Evolutionary conservation across 495 filamentous ascomycete genomes (phyloP), one percentile per base, ranked within the genome.

Genomic region (Tuber microsphaerosporum): DNA sequence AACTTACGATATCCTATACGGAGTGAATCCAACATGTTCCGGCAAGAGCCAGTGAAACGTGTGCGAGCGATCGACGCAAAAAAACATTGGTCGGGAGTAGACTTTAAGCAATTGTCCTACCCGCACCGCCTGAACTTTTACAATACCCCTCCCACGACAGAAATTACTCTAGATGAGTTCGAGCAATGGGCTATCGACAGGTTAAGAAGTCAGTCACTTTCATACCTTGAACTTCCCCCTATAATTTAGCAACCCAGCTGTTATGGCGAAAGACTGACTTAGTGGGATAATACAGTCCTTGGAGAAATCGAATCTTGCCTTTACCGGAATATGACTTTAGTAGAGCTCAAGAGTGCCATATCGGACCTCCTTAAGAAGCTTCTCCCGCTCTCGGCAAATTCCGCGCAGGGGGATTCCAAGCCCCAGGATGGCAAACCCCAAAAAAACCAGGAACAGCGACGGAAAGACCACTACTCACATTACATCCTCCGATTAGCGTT

Each of bases 111-210:
- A 77, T 86, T 90, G 69, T 86, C 92, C 44, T 99, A 97, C 83
- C 88, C 89, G 22, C 88, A 95, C 85, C 91, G 93, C 73, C 87
- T 99, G 79, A 99, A 94, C 86, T 92, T 97, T 85, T 99, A 99
- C 85, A 87, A 88, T 41, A 87, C 87, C 34, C 94, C 96, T 44
- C 96, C 96, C 0, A 97, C 93, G 1, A 91, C 91, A 39, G 96
- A 99, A 79, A 93, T 99, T 84, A 97, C 93, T 5, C 90, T 99
- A 69, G 96, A 99, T 84, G 89, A 98, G 81, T 99, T 99, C 82
- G 96, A 99, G 81, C 92, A 97, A 88, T 99, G 96, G 96, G 96
- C 94, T n/a, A 97, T 99, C 80, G 90, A 96, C 81, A 88, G 96
- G 70, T 80, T 99, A 75, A 90, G 91, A 80, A 86, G 93, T 95